A percentile compares a stretch with the other conserved stretches of the same genome.
phyloP scores from a whole-genome alignment of 441 rosid genomes.

The Lagerstroemia fauriei region DNA sequence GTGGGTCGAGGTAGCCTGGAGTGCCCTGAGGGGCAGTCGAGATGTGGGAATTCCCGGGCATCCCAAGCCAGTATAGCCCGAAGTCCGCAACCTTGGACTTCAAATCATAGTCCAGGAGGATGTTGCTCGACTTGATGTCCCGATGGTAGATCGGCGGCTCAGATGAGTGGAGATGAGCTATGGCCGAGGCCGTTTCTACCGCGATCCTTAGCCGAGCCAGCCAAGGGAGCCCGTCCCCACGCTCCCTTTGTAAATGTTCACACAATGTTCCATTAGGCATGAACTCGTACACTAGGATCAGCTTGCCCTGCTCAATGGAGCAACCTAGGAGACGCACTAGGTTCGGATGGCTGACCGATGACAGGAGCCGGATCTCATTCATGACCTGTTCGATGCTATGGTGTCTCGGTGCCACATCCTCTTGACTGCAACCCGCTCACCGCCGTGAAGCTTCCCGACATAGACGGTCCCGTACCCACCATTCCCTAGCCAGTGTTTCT shows the following conservation, averaged over 20 bases:
- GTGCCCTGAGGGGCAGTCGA: conserved; percentile 98
- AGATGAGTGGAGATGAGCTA: conserved; percentile 76
- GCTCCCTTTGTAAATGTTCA: conserved; percentile 71
- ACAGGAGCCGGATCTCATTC: conserved; percentile 88
- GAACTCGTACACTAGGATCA: conserved; percentile 81
- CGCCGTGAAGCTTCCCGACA: conserved; percentile 62
- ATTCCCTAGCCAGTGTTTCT: conserved; percentile 77
- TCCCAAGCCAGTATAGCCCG: conserved; percentile 85
- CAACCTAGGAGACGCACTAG: conserved; percentile 83
- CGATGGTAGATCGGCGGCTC: conserved; percentile 88
- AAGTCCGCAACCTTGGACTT: conserved; percentile 89
- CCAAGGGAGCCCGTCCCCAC: conserved; percentile 79
- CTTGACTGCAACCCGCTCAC: conserved; percentile 78
- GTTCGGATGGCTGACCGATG: conserved; percentile 79
- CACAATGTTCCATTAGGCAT: conserved; percentile 89
- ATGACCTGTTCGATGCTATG: conserved; percentile 64
- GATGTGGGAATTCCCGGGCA: conserved; percentile 71
- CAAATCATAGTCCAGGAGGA: conserved; percentile 66
- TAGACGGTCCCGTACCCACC: conserved; percentile 92
- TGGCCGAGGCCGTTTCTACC: conserved; percentile 77
- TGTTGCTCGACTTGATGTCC: conserved; percentile 88
- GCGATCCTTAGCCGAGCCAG: conserved; percentile 67
- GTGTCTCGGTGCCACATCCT: conserved; percentile 66
- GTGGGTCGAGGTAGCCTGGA: conserved; percentile 92
- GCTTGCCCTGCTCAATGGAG: conserved; percentile 76